Evolutionary conservation across 345 rosid genomes (phyloP).

Genomic region (Jatropha curcas): DNA sequence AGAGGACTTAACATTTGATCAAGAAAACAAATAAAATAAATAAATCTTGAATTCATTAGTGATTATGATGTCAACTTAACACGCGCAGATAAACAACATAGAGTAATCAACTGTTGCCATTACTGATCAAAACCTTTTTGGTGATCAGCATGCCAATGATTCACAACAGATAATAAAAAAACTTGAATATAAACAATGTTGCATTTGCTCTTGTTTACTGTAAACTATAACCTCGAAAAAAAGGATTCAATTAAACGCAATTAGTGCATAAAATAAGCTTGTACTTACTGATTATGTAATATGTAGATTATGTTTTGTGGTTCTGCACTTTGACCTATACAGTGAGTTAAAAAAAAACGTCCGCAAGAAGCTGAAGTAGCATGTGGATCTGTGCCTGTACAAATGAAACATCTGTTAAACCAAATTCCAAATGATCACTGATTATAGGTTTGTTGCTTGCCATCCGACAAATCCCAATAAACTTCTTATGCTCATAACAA

Average conservation of each 20-base stretch:
- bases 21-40: background rate
- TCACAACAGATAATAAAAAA: no score
- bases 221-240: background rate
- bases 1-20: background rate
- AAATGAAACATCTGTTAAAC: background rate
- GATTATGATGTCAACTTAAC: no score
- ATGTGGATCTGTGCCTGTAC: background rate
- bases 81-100: no score
- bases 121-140: no score
- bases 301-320: background rate
- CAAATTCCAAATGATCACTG: background rate
- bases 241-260: background rate
- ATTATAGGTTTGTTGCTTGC: background rate
- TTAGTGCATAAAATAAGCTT: background rate
- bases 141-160: no score
- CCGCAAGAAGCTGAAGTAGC: background rate
- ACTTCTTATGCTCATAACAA: no score
- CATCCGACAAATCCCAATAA: background rate
- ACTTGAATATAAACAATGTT: no score
- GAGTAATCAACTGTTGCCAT: no score
- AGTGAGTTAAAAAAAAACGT: background rate
- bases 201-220: background rate
- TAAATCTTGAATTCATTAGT: background rate
- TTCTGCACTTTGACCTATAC: conserved; percentile 18
- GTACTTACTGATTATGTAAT: conserved; percentile 33